A percentile compares a stretch with the other conserved stretches of the same genome.
phyloP scores from a whole-genome alignment of 305 asterid species.

The Solanum chacoense region DNA sequence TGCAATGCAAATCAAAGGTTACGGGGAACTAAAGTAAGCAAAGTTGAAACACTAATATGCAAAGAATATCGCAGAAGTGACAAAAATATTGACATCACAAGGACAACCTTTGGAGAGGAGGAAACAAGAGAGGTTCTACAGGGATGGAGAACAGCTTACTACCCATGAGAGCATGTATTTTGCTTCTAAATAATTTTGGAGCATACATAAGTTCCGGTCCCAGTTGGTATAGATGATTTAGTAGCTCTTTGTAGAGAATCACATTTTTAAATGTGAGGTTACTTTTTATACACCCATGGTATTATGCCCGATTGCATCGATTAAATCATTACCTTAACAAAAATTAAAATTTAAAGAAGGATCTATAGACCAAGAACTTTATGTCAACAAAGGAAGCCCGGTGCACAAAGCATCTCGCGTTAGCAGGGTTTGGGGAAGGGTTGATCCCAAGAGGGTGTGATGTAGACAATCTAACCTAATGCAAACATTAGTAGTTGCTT shows the following conservation, averaged over 20 bases:
- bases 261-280: neutral
- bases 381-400: neutral
- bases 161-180: neutral
- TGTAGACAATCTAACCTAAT: neutral
- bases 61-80: neutral
- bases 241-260: neutral
- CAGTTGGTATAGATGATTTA: neutral
- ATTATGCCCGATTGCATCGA: neutral
- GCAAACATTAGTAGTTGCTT: neutral
- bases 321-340: neutral
- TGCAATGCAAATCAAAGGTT: conserved; percentile 23
- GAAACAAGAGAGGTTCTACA: neutral
- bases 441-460: neutral
- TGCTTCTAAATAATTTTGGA: neutral
- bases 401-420: neutral
- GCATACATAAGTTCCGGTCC: neutral
- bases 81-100: neutral
- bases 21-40: neutral
- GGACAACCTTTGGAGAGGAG: neutral
- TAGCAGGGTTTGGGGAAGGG: neutral
- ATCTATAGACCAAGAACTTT: neutral
- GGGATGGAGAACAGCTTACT: neutral
- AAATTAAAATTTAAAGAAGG: neutral
- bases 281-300: neutral
- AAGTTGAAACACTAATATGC: neutral